Base-by-base conservation (phyloP, 2,329 filamentous ascomycete genomes). In the Phyllosticta ampelicida region DNA sequence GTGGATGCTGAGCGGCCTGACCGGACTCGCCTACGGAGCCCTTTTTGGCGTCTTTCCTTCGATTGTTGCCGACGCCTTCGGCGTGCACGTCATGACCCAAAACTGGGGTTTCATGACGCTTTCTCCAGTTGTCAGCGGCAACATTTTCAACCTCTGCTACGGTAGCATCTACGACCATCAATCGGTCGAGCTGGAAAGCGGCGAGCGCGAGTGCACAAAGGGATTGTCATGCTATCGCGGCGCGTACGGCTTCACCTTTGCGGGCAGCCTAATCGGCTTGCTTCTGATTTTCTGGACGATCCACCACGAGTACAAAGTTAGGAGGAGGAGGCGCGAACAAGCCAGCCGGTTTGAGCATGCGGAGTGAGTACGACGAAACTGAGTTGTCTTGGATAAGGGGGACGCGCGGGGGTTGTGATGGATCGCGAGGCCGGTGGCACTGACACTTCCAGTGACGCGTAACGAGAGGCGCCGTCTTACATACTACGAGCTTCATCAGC, bases 61-160 rank as follows among this genome's bases (percentile, higher is more conserved):
- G 11, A 84, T 97, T 18, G 76, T 79, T 4, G 90, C 91, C 6
- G 91, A 97, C 69, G 86, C 87, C 0, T 99, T 99, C 70, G 94
- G 94, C 8, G 87, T 96, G 23, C 81, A 86, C 61, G 92, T 91
- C 1, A 78, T 99, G 52, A 90, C 87, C 58, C 89, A 96, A 68
- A 99, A 97, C 68, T 99, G 94, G 92, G 94, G 94, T 13, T 86
- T 87, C 65, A 95, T 99, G 85, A 96, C 90, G 0, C 77, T 96
- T 53, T 86, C 89, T 2, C 91, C 92, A 0, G 89, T 96, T 2
- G 73, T 96, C 26, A 90, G 86, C 9, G 91, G 90, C 54, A 95
- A 97, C 65, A 72, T 96, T 20, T 97, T 95, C 78, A 99, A 97
- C 69, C 74, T 96, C 1, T 84, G 94, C 60, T 99, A 97, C 69